These are phyloP conservation scores for Arthrinium phaeospermum DNA, from an alignment of 2,329 filamentous ascomycete species.

Conservation along the genomic window DNA sequence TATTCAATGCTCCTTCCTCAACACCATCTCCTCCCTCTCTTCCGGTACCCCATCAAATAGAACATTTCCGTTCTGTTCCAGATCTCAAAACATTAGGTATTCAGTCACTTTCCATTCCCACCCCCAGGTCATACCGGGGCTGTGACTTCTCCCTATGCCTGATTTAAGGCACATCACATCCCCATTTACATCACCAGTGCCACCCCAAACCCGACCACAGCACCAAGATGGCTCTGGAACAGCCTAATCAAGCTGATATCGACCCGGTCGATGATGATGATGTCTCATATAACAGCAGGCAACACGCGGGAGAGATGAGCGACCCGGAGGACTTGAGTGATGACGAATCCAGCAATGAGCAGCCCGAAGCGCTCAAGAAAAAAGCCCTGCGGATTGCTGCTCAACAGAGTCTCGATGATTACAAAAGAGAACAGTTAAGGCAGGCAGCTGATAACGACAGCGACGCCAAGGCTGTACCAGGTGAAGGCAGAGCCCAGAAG, in stretches of 20 bases:
- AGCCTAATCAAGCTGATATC: neutral
- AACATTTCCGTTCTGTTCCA: neutral
- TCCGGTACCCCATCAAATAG: neutral
- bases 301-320: neutral
- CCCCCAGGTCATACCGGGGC: neutral
- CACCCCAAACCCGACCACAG: neutral
- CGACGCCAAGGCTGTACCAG: conserved; percentile 37
- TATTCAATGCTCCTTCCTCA: neutral
- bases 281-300: neutral
- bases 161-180: neutral
- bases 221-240: neutral
- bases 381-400: neutral
- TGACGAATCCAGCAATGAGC: neutral
- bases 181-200: neutral
- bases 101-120: neutral
- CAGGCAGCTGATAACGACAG: neutral
- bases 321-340: neutral
- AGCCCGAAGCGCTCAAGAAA: neutral
- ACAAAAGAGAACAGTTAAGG: neutral
- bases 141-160: neutral
- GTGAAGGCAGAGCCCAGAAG: conserved; percentile 46
- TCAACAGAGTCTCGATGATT: neutral
- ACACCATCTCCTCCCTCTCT: neutral
- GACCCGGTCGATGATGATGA: neutral
- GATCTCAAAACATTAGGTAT: neutral